Evolutionary conservation across 768 basidiomycete genomes (phyloP), one percentile per base, ranked within the genome.

Genomic region (Pulveroboletus frians): DNA sequence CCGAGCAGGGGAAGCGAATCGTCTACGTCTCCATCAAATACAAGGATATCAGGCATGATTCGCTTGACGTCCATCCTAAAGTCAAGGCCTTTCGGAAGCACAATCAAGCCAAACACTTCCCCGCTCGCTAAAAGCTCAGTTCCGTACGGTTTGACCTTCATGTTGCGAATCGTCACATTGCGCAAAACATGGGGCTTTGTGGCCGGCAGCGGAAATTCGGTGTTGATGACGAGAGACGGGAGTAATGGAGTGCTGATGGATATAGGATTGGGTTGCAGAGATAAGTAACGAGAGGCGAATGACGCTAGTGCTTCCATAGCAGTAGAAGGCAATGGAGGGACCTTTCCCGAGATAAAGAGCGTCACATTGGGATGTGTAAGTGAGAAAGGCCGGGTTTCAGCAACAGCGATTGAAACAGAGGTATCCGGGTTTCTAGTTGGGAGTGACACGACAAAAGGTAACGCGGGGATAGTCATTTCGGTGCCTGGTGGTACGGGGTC

Each of bases 21-120:
- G 6, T 81, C 77, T 0, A 78, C 75, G 18, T 80, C 78, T 3
- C 89, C 89, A 54, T 92, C 89, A 50, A 80, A 91, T 5, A 92
- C 75, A 6, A 91, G 65, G 23, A 86, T 82, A 61, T 92, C 89
- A 0, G 89, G 88, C 48, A 86, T 72, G 23, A 90, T 77, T 37
- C 72, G 76, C 7, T 70, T 76, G 17, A 90, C 82, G 37, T 81
- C 71, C 43, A 90, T 64, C n/a, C 70, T 72, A 23, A 89, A 69
- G 47, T 85, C 66, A 66, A 92, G 78, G 38, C 86, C 87, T 37
- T 66, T 69, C 1, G 89, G 89, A 2, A 92, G 72, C 9, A 85
- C 82, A 31, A 87, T 71, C 15, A 74, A 72, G 7, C 77, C 89
- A 39, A 73, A 76, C 10, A 92, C 79, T 3, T 75, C 76, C 13